Evolutionary conservation across 192 early-diverging fungal species (phyloP).

Genomic region (Coemansia asiatica): DNA sequence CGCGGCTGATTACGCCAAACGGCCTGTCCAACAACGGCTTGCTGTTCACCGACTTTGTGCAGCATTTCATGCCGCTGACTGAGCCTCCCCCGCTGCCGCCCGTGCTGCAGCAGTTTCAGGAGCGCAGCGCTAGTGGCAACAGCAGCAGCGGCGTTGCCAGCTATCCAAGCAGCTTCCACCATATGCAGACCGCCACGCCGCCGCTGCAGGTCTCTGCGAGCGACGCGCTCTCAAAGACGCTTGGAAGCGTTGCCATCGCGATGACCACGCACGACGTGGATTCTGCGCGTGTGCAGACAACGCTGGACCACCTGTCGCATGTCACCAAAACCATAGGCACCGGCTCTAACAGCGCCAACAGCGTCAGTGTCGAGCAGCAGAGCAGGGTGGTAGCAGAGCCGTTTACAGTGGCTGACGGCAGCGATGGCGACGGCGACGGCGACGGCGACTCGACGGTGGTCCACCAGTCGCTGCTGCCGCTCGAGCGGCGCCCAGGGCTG

Average conservation of each 20-base stretch:
- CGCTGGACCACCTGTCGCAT: conserved; percentile 39
- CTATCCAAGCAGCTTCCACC: background rate
- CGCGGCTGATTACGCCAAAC: background rate
- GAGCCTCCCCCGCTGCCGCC: conserved; percentile 32
- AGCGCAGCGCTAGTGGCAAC: background rate
- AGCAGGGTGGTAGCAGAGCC: too few species aligned
- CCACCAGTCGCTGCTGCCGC: conserved; percentile 31
- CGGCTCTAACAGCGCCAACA: conserved; percentile 11
- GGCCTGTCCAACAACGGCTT: background rate
- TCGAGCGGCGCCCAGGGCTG: conserved; percentile 36
- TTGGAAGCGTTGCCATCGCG: conserved; percentile 45
- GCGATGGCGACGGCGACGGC: background rate
- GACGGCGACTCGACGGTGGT: conserved; percentile 6
- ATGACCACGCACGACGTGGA: conserved; percentile 26
- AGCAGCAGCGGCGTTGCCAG: background rate
- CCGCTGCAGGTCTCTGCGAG: background rate
- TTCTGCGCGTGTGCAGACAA: conserved; percentile 29
- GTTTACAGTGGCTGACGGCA: background rate
- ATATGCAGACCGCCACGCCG: background rate
- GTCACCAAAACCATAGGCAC: conserved; percentile 31
- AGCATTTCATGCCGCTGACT: conserved; percentile 22
- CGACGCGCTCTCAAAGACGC: conserved; percentile 36
- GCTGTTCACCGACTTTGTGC: conserved; percentile 14
- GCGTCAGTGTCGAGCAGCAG: background rate
- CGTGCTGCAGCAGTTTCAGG: conserved; percentile 18